These are phyloP conservation scores for Zygosaccharomyces lentus DNA, from an alignment of 805 yeast genomes.

Conservation along the genomic window DNA sequence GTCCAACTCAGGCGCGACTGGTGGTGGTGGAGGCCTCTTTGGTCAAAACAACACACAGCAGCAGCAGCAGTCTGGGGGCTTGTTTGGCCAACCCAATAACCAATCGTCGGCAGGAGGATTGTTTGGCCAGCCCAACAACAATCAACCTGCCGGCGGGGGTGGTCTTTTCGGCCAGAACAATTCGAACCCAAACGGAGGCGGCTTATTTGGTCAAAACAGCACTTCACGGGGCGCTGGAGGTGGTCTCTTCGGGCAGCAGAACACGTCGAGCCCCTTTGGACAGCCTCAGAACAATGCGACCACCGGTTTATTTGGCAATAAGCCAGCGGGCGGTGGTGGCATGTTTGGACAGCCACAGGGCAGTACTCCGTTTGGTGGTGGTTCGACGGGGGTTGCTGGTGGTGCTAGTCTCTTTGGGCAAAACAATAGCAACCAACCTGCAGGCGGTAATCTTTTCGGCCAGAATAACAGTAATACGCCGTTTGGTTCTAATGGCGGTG, in stretches of 20 bases:
- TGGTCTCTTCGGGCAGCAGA: slow-evolving; percentile 31
- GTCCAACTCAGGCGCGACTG: slow-evolving; percentile 23
- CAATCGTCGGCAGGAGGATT: slow-evolving; percentile 23
- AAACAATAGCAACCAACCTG: slow-evolving; percentile 29
- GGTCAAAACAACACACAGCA: slow-evolving; percentile 35
- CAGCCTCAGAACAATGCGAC: slow-evolving; percentile 16
- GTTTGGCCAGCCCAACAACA: slow-evolving; percentile 32
- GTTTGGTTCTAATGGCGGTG: slow-evolving; percentile 4
- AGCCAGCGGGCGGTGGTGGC: slow-evolving; percentile 22
- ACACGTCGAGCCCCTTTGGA: slow-evolving; percentile 14
- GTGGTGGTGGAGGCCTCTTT: slow-evolving; percentile 45
- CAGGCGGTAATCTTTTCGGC: slow-evolving; percentile 36
- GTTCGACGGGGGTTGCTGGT: slow-evolving; percentile 6
- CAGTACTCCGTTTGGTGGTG: slow-evolving; percentile 42
- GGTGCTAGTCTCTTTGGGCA: slow-evolving; percentile 31
- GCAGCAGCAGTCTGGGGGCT: slow-evolving; percentile 22
- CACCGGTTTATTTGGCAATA: slow-evolving; percentile 36
- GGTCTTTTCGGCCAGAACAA: slow-evolving; percentile 36
- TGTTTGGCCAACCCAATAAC: slow-evolving; percentile 32
- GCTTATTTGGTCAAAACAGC: slow-evolving; percentile 39
- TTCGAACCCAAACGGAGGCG: slow-evolving; percentile 29
- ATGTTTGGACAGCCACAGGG: slow-evolving; percentile 23
- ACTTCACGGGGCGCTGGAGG: slow-evolving; percentile 21
- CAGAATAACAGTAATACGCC: slow-evolving; percentile 13
- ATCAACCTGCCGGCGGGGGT: slow-evolving; percentile 10